Conservation (phyloP, 441 rosid species). For the Iberis amara region DNA sequence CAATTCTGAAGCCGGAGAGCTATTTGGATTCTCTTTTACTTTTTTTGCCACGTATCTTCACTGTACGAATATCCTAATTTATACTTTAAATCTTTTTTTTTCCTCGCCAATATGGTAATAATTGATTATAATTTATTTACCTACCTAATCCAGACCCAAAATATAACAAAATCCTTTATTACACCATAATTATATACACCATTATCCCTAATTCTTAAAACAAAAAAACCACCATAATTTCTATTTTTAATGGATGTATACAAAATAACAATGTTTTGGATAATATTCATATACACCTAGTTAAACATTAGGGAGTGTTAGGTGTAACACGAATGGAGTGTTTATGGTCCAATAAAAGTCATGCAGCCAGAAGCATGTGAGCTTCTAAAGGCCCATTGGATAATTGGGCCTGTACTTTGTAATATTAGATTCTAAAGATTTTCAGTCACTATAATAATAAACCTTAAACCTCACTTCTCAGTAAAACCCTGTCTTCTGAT, state of each 20-base stretch:
- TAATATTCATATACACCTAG: too few species aligned
- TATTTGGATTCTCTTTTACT: not conserved
- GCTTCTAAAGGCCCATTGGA: not conserved
- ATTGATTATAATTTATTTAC: not conserved
- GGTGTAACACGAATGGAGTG: too few species aligned
- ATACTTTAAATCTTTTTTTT: not conserved
- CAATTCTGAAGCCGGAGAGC: conserved; percentile 17
- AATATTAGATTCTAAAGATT: not conserved
- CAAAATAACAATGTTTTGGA: too few species aligned
- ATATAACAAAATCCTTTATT: too few species aligned
- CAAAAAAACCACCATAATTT: too few species aligned
- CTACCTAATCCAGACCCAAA: too few species aligned
- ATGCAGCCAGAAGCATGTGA: not conserved
- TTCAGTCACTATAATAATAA: not conserved
- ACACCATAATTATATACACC: too few species aligned
- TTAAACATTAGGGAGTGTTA: too few species aligned
- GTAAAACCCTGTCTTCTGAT: conserved; percentile 32
- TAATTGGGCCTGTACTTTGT: not conserved
- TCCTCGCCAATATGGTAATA: too few species aligned
- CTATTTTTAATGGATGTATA: too few species aligned
- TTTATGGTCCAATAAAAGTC: too few species aligned
- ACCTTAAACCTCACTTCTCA: conserved; percentile 19
- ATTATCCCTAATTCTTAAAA: too few species aligned
- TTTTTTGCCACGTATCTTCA: conserved; percentile 16
- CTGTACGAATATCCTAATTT: conserved; percentile 8